phyloP scores from a whole-genome alignment of 2,329 filamentous ascomycete species.

The Didymella exigua region DNA sequence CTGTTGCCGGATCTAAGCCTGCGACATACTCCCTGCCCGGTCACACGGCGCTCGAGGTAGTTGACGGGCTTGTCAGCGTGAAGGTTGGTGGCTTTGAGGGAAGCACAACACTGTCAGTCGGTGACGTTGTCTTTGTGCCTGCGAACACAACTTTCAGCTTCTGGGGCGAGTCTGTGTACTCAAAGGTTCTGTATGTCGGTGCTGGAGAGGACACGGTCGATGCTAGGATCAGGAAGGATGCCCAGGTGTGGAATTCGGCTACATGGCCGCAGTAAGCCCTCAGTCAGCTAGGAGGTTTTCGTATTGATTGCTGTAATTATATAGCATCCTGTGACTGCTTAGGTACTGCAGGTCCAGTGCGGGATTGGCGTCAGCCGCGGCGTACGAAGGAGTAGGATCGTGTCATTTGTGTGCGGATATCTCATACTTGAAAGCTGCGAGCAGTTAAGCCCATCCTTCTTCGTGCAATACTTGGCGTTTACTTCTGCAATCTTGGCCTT shows the following conservation, averaged over 20 bases:
- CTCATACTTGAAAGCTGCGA: not conserved
- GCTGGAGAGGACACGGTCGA: slow-evolving; percentile 27
- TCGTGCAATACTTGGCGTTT: not conserved
- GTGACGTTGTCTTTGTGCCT: slow-evolving; percentile 51
- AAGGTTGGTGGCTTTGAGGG: slow-evolving; percentile 39
- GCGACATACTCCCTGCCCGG: slow-evolving; percentile 33
- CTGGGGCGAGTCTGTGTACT: slow-evolving; percentile 32
- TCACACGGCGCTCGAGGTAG: slow-evolving; percentile 49
- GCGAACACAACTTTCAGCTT: slow-evolving; percentile 42
- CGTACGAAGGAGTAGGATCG: not conserved
- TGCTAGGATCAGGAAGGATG: slow-evolving; percentile 20
- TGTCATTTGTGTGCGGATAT: not conserved
- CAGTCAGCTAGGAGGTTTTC: not conserved
- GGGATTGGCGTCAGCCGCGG: not conserved
- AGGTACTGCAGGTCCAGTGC: not conserved
- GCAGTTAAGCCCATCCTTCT: not conserved
- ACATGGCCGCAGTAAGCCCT: slow-evolving; percentile 20
- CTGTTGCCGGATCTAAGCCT: slow-evolving; percentile 23
- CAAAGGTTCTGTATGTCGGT: slow-evolving; percentile 32
- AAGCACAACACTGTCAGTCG: slow-evolving; percentile 38
- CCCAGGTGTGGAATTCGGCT: slow-evolving; percentile 19
- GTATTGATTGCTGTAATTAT: not conserved
- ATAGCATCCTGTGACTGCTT: not conserved
- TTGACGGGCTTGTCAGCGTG: slow-evolving; percentile 47
- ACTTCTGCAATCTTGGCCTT: not conserved